These are phyloP conservation scores for Fusarium sp. DNA, from an alignment of 2,329 filamentous ascomycete genomes.

Conservation along the genomic window DNA sequence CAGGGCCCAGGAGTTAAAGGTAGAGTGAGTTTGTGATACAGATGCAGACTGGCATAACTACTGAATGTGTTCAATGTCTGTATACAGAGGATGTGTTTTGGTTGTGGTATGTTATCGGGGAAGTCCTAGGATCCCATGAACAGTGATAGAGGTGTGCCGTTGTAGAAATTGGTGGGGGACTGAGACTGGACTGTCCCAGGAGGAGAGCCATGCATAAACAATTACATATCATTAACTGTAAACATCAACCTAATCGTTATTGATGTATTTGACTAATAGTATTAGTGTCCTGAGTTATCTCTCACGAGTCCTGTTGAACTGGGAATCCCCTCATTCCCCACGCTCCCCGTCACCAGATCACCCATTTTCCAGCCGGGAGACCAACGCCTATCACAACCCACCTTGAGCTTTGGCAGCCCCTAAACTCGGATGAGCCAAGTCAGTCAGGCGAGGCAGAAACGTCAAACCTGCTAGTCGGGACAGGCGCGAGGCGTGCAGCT, in stretches of 20 bases:
- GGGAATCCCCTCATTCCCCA: slow-evolving; percentile 14
- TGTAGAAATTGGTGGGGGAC: neutral
- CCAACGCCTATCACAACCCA: neutral
- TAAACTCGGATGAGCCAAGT: neutral
- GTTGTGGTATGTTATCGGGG: neutral
- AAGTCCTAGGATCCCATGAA: neutral
- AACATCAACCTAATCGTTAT: neutral
- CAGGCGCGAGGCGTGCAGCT: slow-evolving; percentile 7
- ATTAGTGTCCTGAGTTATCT: neutral
- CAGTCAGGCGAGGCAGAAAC: slow-evolving; percentile 16
- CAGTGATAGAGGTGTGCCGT: neutral
- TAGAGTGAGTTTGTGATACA: neutral
- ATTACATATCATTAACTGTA: neutral
- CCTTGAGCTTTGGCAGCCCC: neutral
- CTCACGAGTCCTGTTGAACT: neutral
- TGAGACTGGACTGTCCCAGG: neutral
- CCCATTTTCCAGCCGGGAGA: neutral
- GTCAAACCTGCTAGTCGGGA: slow-evolving; percentile 26
- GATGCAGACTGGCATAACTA: neutral
- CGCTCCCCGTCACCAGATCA: neutral
- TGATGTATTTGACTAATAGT: neutral
- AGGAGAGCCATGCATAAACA: neutral
- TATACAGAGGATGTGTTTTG: neutral
- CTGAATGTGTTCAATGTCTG: neutral
- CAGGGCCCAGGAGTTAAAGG: neutral